phyloP scores from a whole-genome alignment of 352 stramenopile species.

The Thalassiosira hispida region DNA sequence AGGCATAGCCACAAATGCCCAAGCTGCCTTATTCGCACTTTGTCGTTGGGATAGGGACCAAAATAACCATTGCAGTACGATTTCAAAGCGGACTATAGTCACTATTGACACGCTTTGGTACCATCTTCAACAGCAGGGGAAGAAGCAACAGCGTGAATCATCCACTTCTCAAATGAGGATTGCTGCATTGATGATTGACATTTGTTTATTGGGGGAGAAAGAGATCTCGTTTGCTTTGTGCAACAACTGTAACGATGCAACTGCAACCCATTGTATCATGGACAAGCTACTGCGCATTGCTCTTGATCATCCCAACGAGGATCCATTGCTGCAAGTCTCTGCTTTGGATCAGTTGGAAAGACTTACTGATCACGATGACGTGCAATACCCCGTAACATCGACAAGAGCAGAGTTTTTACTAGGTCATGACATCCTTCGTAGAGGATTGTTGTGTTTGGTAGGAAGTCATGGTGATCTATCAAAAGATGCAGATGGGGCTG shows the following conservation, averaged over 20 bases:
- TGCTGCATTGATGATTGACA: conserved; percentile 52
- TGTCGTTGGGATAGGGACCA: conserved; percentile 28
- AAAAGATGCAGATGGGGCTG: conserved; percentile 13
- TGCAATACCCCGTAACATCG: conserved; percentile 10
- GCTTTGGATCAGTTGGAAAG: conserved; percentile 49
- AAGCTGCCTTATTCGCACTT: conserved; percentile 25
- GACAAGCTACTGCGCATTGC: conserved; percentile 40
- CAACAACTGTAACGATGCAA: background rate
- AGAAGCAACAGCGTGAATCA: conserved; percentile 17
- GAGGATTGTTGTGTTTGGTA: conserved; percentile 39
- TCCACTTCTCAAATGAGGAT: conserved; percentile 38
- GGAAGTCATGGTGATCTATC: conserved; percentile 25
- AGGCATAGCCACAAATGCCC: conserved; percentile 37
- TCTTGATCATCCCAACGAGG: conserved; percentile 32
- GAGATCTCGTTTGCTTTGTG: conserved; percentile 22
- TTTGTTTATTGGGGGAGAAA: conserved; percentile 41
- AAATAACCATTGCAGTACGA: conserved; percentile 2
- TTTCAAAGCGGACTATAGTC: conserved; percentile 18
- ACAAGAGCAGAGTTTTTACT: conserved; percentile 48
- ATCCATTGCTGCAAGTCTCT: conserved; percentile 47
- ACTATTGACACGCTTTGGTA: conserved; percentile 30
- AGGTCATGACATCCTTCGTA: conserved; percentile 27
- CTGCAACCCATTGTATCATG: conserved; percentile 21
- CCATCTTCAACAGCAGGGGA: conserved; percentile 27
- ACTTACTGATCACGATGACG: conserved; percentile 13